Evolutionary conservation across 1,139 yeast genomes (phyloP), one percentile per base, ranked within the genome.

Genomic region (Saccharomycopsis phalli): DNA sequence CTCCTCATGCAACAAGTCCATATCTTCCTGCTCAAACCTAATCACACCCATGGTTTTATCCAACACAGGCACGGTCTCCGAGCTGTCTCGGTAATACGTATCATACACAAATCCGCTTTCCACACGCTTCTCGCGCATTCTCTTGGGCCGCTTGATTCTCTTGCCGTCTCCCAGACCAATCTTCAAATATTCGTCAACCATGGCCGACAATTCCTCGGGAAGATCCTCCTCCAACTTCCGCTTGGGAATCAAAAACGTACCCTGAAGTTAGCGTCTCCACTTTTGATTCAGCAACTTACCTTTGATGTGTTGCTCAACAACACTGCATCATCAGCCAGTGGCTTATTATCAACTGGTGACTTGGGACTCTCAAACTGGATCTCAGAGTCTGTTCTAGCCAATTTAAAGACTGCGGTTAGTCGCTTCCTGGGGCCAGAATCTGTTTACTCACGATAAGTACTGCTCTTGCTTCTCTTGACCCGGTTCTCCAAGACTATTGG

Each of bases 61-160:
- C 33, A 81, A 71, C 38, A 71, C 73, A 14, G 71, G 60, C 34
- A 57, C 57, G 38, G 63, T 56, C n/a, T 64, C 64, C 1, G 71
- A 66, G 44, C 63, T 62, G 48, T 76, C 75, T 49, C 84, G 59
- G 61, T 73, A 65, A 68, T 88, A 88, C 16, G 88, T 87, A 60
- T 88, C 98, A 54, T 86, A 91, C 16, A 88, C 97, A 51, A 83
- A 88, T 28, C 82, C 94, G 14, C 41, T 40, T 30, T 11, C 23
- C 10, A n/a, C 20, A 3, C 19, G 19, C 10, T 33, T 11, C 16
- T 29, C 18, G 32, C 8, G 13, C 34, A 25, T 34, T 36, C 14
- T 34, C 29, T 16, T 41, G 39, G 33, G 49, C 46, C 44, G 37
- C 20, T 43, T 46, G 4, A 29, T 43, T 14, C 21, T 26, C 34